Percentiles rank a stretch among this genome's conserved stretches.
Conservation (phyloP, 768 basidiomycete genomes). For the Suillus brevipes region DNA sequence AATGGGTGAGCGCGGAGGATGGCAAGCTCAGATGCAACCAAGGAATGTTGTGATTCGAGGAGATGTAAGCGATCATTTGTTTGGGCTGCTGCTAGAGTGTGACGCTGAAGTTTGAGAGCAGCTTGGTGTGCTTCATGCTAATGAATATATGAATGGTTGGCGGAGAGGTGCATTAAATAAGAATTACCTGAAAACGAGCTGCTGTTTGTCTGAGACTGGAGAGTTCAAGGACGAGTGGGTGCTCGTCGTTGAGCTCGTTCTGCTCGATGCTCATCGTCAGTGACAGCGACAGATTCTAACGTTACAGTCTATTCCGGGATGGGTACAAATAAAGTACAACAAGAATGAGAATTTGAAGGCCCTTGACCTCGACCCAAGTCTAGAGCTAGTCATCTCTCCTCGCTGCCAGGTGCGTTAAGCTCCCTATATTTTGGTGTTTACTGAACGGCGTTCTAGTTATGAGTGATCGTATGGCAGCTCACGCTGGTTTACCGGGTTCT, state of each 20-base stretch:
- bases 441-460: neutral
- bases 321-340: conserved; percentile 21
- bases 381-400: neutral
- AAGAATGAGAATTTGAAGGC: conserved; percentile 3
- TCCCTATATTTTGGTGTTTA: neutral
- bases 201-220: conserved; percentile 46
- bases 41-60: conserved; percentile 61
- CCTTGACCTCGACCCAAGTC: conserved; percentile 7
- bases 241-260: conserved; percentile 31
- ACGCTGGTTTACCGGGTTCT: conserved; percentile 20
- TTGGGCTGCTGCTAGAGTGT: conserved; percentile 43
- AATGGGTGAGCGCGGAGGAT: conserved; percentile 57
- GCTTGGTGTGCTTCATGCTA: conserved; percentile 71
- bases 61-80: conserved; percentile 45
- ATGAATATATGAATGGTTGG: neutral
- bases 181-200: conserved; percentile 49
- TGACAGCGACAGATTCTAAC: neutral
- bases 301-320: conserved; percentile 21
- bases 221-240: conserved; percentile 49
- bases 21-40: conserved; percentile 54
- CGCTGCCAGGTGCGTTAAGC: conserved; percentile 4
- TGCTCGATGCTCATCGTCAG: neutral
- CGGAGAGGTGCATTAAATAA: neutral
- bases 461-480: neutral
- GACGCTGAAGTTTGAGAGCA: conserved; percentile 66